Conservation (phyloP, 2,329 filamentous ascomycete genomes). For the Talaromyces verruculosus region DNA sequence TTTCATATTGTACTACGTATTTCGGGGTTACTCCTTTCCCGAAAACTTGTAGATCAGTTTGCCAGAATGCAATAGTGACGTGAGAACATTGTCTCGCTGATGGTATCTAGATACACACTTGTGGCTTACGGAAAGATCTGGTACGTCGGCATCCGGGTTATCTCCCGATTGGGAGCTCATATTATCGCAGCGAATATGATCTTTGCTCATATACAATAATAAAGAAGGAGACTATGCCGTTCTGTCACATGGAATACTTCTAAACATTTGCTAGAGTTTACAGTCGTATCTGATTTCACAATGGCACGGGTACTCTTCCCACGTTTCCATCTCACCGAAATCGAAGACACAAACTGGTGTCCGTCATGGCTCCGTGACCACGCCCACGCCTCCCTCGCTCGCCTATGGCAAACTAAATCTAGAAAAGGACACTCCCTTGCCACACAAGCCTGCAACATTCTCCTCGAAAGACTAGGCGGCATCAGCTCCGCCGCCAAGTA, state of each 20-base stretch:
- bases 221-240: too few species aligned
- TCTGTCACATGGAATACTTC: too few species aligned
- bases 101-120: not conserved
- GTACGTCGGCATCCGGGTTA: not conserved
- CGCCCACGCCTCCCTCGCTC: slow-evolving; percentile 28
- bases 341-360: slow-evolving; percentile 66
- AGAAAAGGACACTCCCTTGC: not conserved
- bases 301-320: slow-evolving; percentile 11
- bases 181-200: too few species aligned
- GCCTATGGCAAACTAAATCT: slow-evolving; percentile 27
- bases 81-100: not conserved
- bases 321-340: slow-evolving; percentile 62
- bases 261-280: too few species aligned
- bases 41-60: not conserved
- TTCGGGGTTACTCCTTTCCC: not conserved
- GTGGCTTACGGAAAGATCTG: not conserved
- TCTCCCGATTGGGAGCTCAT: not conserved
- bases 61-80: not conserved
- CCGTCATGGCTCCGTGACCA: slow-evolving; percentile 63
- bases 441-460: not conserved
- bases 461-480: slow-evolving; percentile 20
- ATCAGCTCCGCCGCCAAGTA: slow-evolving; percentile 39
- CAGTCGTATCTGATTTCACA: too few species aligned
- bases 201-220: too few species aligned
- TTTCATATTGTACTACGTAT: not conserved